These are phyloP conservation scores for Trichoderma virens DNA, from an alignment of 495 filamentous ascomycete species.

Conservation along the genomic window DNA sequence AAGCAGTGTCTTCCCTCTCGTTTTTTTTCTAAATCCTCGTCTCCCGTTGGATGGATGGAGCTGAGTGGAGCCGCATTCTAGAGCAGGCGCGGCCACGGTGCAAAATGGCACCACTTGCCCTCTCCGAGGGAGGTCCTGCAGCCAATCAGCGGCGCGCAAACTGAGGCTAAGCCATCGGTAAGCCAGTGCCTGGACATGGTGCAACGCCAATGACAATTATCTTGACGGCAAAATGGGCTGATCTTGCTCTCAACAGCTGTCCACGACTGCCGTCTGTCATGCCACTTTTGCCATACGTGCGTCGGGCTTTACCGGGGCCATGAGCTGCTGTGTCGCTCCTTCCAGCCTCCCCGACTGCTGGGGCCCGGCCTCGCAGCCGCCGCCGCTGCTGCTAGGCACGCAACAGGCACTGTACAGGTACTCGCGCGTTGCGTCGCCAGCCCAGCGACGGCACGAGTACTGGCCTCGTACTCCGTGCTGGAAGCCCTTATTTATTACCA, in stretches of 20 bases:
- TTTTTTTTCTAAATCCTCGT: not conserved
- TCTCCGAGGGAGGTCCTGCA: not conserved
- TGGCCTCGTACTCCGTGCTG: not conserved
- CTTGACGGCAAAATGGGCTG: slow-evolving; percentile 6
- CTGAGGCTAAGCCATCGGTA: slow-evolving; percentile 1
- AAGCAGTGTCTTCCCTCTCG: not conserved
- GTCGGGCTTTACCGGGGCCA: slow-evolving; percentile 1
- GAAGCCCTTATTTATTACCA: not conserved
- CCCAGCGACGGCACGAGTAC: no score
- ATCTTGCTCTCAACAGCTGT: not conserved
- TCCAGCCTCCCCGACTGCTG: slow-evolving; percentile 6
- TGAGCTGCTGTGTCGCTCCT: not conserved
- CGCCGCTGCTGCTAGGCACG: no score
- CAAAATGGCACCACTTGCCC: slow-evolving; percentile 6
- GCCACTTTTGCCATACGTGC: slow-evolving; percentile 7
- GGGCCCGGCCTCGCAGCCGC: not conserved
- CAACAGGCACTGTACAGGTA: not conserved
- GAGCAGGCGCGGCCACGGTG: slow-evolving; percentile 6
- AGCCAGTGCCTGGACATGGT: slow-evolving; percentile 5
- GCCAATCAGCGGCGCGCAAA: slow-evolving; percentile 3
- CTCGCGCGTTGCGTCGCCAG: not conserved
- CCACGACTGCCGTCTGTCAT: slow-evolving; percentile 5
- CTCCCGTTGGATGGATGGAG: slow-evolving; percentile 1
- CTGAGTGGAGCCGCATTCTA: slow-evolving; percentile 2
- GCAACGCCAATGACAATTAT: slow-evolving; percentile 3